Base-by-base conservation (phyloP, 2,329 filamentous ascomycete genomes). In the Talaromyces piceae region DNA sequence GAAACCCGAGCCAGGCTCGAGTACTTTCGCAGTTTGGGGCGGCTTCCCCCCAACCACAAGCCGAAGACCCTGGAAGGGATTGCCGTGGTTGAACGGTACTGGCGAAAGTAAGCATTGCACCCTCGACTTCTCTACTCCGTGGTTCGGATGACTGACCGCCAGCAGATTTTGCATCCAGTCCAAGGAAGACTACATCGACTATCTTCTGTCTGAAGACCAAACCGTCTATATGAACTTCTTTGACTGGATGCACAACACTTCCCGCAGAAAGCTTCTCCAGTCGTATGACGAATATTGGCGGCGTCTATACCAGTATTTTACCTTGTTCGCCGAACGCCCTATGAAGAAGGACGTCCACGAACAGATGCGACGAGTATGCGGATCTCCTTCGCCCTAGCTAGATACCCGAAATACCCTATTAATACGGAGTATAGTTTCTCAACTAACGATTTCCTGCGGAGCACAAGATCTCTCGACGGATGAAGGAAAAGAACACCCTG, bases 171-270 rank as follows among this genome's bases (percentile, higher is more conserved):
- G 26, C 5, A 58, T 62, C 51, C 31, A 61, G 13, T 62, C 45
- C 41, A 56, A 63, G 2, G 0, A 56, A 46, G 58, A 61, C 37
- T 63, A 64, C 16, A 37, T 60, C 1, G 46, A 59, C 37, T 60
- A 54, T 50, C 58, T 62, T 47, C 55, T 62, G 1, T 43, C 52
- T 7, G 59, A 60, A 13, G 57, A 63, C 41, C 20, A 56, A 47
- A 50, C 55, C 11, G 59, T 62, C 41, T 60, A 63, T 4, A 62
- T 60, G 28, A 61, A 61, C 37, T 60, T 64, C 49, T 63, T 63
- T 23, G 51, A 63, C 26, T 63, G 23, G 59, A 63, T 62, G 25
- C 59, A 33, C 2, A 63, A 51, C 22, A 61, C 47, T n/a, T 63
- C 51, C 49, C 39, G 50, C 52, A 31, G 61, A 54, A 63, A 62